phyloP scores from a whole-genome alignment of 345 rosid species.

The Cardamine occulta region DNA sequence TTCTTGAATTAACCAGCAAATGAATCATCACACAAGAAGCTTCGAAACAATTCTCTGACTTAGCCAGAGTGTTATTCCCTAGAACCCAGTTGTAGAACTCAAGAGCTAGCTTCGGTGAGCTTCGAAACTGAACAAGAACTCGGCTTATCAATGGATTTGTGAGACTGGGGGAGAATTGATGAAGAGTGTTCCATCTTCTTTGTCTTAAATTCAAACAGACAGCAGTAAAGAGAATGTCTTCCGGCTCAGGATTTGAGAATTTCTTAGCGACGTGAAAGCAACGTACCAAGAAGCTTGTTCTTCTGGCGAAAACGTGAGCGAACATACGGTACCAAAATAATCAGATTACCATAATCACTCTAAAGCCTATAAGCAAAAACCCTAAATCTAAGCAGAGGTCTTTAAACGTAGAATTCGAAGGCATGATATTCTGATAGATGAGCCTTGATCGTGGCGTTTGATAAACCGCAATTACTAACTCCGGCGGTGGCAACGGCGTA shows the following conservation, averaged over 20 bases:
- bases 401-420: constrained; percentile 14
- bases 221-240: constrained; percentile 58
- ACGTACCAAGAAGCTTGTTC: constrained; percentile 41
- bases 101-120: constrained; percentile 60
- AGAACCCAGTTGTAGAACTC: constrained; percentile 63
- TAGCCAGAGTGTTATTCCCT: constrained; percentile 14
- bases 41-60: constrained; percentile 45
- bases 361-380: constrained; percentile 12
- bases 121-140: constrained; percentile 55
- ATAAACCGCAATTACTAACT: not conserved
- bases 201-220: constrained; percentile 60
- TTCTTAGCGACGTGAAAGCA: constrained; percentile 53
- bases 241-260: constrained; percentile 48
- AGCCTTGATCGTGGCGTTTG: not conserved
- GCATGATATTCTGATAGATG: not conserved
- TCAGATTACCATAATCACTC: constrained; percentile 2
- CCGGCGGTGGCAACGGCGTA: constrained; percentile 25
- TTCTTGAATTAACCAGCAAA: constrained; percentile 53
- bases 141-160: constrained; percentile 52
- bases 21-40: constrained; percentile 56
- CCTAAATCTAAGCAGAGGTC: not conserved
- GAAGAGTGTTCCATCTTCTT: constrained; percentile 68
- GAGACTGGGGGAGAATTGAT: constrained; percentile 47
- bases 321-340: constrained; percentile 22
- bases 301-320: constrained; percentile 40